Conservation (phyloP, 23 red algal species). For the Rhodosorus marinus region DNA sequence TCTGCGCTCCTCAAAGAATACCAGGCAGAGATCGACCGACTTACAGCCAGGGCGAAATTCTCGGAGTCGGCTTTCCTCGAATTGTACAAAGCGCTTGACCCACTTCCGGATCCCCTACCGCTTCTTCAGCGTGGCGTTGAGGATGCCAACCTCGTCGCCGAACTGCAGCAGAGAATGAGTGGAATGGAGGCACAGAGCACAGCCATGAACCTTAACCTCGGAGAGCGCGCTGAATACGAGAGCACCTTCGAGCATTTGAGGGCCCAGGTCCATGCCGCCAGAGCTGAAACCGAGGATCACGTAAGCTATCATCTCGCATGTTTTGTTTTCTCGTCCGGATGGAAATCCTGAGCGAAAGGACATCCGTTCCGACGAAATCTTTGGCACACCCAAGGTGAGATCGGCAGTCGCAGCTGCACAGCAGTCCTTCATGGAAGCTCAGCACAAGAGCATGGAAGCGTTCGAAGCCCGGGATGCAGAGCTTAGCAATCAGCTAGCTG, state of each 20-base stretch:
- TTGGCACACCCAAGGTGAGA: too few species aligned
- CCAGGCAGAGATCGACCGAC: slow-evolving; percentile 64
- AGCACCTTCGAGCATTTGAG: too few species aligned
- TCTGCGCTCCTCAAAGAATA: slow-evolving; percentile 38
- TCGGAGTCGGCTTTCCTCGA: slow-evolving; percentile 50
- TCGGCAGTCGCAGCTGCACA: slow-evolving; percentile 18
- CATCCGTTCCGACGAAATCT: too few species aligned
- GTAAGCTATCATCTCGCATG: too few species aligned
- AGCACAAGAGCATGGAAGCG: slow-evolving; percentile 29
- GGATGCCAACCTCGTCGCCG: slow-evolving; percentile 1
- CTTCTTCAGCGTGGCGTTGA: slow-evolving; percentile 3
- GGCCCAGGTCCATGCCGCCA: too few species aligned
- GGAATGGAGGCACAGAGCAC: too few species aligned
- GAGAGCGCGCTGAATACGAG: too few species aligned
- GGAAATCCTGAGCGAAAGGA: too few species aligned
- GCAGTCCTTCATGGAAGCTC: slow-evolving; percentile 19
- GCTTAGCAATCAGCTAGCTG: slow-evolving; percentile 23
- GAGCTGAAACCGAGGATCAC: too few species aligned
- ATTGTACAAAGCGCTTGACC: slow-evolving; percentile 52
- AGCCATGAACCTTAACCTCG: too few species aligned
- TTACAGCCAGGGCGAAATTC: slow-evolving; percentile 47
- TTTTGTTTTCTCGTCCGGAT: too few species aligned
- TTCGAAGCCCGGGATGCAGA: slow-evolving; percentile 56
- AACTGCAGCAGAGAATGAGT: too few species aligned
- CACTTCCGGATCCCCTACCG: slow-evolving; percentile 34